Conservation (phyloP, 1,139 yeast genomes). For the Meyerozyma carpophila region DNA sequence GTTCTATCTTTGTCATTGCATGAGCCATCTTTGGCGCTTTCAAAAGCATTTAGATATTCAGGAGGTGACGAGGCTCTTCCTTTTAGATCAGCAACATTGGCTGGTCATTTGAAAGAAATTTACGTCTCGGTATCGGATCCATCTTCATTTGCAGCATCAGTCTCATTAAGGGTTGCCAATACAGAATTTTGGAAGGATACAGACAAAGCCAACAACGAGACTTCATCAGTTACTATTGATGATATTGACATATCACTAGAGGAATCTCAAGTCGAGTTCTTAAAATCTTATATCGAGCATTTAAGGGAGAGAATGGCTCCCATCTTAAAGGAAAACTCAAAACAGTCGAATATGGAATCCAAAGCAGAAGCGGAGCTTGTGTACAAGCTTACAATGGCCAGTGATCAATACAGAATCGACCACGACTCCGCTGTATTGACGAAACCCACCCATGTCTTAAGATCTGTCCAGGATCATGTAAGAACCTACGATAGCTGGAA, state of each 20-base stretch:
- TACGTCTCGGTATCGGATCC: slow-evolving; percentile 21
- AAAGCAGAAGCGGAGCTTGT: slow-evolving; percentile 37
- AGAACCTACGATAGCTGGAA: slow-evolving; percentile 87
- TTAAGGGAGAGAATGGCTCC: slow-evolving; percentile 16
- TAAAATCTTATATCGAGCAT: slow-evolving; percentile 20
- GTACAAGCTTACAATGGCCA: slow-evolving; percentile 57
- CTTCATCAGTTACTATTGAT: slow-evolving; percentile 30
- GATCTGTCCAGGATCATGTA: slow-evolving; percentile 68
- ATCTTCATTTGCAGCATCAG: slow-evolving; percentile 16
- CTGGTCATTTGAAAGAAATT: slow-evolving; percentile 29
- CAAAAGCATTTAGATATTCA: slow-evolving; percentile 8
- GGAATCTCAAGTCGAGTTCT: slow-evolving; percentile 33
- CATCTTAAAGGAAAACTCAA: slow-evolving; percentile 16
- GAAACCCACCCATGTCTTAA: slow-evolving; percentile 75
- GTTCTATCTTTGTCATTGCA: slow-evolving; percentile 20
- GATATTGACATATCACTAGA: slow-evolving; percentile 27
- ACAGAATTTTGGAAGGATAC: slow-evolving; percentile 41
- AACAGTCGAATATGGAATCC: slow-evolving; percentile 10
- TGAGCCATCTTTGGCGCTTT: slow-evolving; percentile 36
- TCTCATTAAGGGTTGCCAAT: slow-evolving; percentile 19
- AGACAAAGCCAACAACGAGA: slow-evolving; percentile 16
- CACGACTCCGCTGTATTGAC: slow-evolving; percentile 90
- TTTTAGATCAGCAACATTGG: slow-evolving; percentile 12
- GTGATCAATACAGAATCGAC: slow-evolving; percentile 53
- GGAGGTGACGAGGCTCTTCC: slow-evolving; percentile 4